Evolutionary conservation across 305 asterid genomes (phyloP).

Genomic region (Rubia tinctorum): DNA sequence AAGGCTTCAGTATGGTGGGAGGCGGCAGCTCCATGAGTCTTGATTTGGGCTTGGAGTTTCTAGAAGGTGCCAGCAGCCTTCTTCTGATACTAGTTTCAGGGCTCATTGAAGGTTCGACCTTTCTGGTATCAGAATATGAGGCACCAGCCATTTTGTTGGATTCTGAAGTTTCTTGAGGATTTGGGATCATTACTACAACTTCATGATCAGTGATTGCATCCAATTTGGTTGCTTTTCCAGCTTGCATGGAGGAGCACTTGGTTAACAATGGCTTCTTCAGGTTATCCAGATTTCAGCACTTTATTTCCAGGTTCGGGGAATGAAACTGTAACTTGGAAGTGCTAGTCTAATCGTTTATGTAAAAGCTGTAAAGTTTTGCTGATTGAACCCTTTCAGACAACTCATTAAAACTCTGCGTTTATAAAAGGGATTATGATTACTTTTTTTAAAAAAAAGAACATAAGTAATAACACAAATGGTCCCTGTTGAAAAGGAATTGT

Average conservation of each 20-base stretch:
- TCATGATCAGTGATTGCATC: slow-evolving; percentile 36
- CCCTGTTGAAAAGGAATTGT: too few species aligned
- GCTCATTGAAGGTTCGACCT: slow-evolving; percentile 19
- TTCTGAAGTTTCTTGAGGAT: slow-evolving; percentile 8
- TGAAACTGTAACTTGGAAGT: background rate
- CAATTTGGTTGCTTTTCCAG: slow-evolving; percentile 22
- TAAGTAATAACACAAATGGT: too few species aligned
- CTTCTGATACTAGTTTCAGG: slow-evolving; percentile 29
- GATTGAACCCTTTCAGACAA: background rate
- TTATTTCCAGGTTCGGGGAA: background rate
- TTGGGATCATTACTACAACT: slow-evolving; percentile 48
- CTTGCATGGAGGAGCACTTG: slow-evolving; percentile 28
- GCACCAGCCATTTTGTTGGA: slow-evolving; percentile 17
- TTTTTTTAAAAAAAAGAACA: too few species aligned
- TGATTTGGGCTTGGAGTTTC: slow-evolving; percentile 49
- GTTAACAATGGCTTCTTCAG: background rate
- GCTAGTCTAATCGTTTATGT: background rate
- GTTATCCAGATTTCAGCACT: background rate
- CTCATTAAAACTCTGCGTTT: background rate
- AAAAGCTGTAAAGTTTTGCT: background rate
- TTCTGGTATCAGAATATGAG: slow-evolving; percentile 1
- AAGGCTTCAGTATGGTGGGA: slow-evolving; percentile 27
- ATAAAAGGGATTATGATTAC: too few species aligned
- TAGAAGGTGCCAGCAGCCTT: slow-evolving; percentile 23
- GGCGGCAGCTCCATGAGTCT: slow-evolving; percentile 63